Evolutionary conservation across 306 rosid species (phyloP), one percentile per base, ranked within the genome.

Genomic region (Astragalus membranaceus): DNA sequence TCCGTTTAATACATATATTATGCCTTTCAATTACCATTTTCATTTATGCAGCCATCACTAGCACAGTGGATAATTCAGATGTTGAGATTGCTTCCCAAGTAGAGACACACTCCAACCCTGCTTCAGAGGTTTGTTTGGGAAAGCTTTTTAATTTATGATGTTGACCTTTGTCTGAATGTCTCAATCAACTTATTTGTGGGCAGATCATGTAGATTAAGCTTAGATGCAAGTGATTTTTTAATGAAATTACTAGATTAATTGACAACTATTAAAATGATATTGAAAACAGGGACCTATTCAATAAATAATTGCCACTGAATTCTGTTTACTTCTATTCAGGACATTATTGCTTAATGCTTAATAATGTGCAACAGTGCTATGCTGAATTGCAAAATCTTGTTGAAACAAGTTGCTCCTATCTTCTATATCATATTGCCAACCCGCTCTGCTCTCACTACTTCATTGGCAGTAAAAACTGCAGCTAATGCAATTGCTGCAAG

Each of bases 81-180:
- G 89, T 66, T 69, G 88, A 78, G 54, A 60, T 54, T 75, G 72
- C 82, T 60, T 85, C 91, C 33, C 72, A 85, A 68, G 76, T 55
- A 43, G 90, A 84, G 77, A 46, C 84, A 64, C 75, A 79, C 20
- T 57, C 72, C 69, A 67, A 75, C 84, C 74, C 90, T 57, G 41
- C 66, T 23, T 84, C 88, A 10, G 90, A 90, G 97, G 98, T 90
- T 78, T 76, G 84, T 81, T 64, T 32, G 7, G 37, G 11, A n/a
- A 16, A 64, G 29, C 76, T 75, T 53, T 16, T 37, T 15, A 5
- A 16, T 72, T 10, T 69, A 57, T 42, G 49, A 63, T 29, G 15
- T 51, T 26, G 15, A 36, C 23, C 29, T 26, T 26, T 26, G 30
- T 26, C 30, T 26, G 30, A 15, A 30, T 67, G 53, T 64, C 60